phyloP scores from a whole-genome alignment of 495 filamentous ascomycete species.

The Mycothermus thermophilus region DNA sequence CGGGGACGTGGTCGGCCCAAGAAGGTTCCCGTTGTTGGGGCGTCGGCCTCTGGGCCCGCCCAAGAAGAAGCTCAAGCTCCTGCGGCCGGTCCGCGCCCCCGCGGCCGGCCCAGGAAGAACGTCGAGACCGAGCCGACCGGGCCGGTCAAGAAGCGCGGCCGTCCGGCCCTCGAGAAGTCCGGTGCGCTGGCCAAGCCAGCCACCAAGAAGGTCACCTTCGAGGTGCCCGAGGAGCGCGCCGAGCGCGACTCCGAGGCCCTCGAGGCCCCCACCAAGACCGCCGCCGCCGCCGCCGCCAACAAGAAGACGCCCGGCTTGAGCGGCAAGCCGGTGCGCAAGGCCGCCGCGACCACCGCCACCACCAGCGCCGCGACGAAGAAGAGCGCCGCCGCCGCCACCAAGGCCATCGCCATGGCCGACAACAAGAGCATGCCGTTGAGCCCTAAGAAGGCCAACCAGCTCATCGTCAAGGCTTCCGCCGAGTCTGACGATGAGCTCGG shows the following conservation, averaged over 20 bases:
- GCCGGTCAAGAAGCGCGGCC: conserved; percentile 27
- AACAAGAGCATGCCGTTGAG: conserved; percentile 28
- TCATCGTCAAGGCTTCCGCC: conserved; percentile 16
- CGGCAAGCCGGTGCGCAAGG: conserved; percentile 16
- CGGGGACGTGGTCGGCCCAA: conserved; percentile 30
- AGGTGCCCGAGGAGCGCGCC: conserved; percentile 45
- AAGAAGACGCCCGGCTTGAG: conserved; percentile 15
- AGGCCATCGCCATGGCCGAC: background rate
- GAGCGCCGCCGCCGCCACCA: background rate
- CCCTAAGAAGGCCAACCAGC: conserved; percentile 44
- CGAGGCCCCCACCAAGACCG: no score
- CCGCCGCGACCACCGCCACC: conserved; percentile 5
- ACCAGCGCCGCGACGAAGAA: conserved; percentile 2
- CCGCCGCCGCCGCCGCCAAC: conserved; percentile 10
- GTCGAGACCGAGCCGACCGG: conserved; percentile 13
- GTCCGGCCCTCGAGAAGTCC: conserved; percentile 19
- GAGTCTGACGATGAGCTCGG: conserved; percentile 42
- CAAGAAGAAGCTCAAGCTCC: conserved; percentile 6
- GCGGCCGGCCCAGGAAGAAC: conserved; percentile 35
- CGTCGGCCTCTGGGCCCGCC: conserved; percentile 8
- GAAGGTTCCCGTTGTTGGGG: conserved; percentile 21
- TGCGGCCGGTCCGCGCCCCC: no score
- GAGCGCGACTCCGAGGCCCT: no score
- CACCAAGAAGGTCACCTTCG: conserved; percentile 42
- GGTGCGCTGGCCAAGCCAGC: conserved; percentile 23